Percentiles rank a stretch among this genome's conserved stretches.
Conservation (phyloP, 306 rosid genomes). For the Betula pendula region DNA sequence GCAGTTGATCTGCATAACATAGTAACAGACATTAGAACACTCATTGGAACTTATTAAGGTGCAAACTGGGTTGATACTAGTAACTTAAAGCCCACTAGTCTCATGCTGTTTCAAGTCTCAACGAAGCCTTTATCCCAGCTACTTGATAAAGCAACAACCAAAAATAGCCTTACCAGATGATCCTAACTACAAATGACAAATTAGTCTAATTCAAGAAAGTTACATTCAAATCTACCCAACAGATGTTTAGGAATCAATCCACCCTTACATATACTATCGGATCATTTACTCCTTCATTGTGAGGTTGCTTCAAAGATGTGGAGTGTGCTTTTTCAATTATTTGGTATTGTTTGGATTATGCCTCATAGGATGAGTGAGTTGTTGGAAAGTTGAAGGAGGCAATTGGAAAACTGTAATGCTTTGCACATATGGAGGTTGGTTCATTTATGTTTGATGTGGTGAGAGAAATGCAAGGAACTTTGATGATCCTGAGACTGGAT, state of each 20-base stretch:
- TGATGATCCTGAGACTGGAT: no score
- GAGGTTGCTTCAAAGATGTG: no score
- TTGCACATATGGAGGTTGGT: no score
- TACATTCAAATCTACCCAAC: not conserved
- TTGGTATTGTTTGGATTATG: no score
- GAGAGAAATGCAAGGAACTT: no score
- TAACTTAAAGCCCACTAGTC: slow-evolving; percentile 15
- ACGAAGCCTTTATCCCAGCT: slow-evolving; percentile 11
- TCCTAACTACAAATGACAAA: not conserved
- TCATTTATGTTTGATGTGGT: no score
- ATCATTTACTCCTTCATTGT: no score
- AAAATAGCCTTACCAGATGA: not conserved
- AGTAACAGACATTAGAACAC: slow-evolving; percentile 11
- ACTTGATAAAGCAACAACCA: not conserved
- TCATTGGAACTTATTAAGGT: not conserved
- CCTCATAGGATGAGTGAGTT: no score
- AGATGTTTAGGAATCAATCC: not conserved
- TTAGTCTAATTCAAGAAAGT: not conserved
- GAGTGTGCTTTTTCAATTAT: no score
- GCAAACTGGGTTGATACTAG: not conserved
- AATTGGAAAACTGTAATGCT: no score
- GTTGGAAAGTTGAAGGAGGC: no score
- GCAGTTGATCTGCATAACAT: slow-evolving; percentile 42
- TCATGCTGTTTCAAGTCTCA: slow-evolving; percentile 21
- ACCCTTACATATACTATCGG: not conserved